Evolutionary conservation across 2,329 filamentous ascomycete species (phyloP).

Genomic region (Emergomyces orientalis): DNA sequence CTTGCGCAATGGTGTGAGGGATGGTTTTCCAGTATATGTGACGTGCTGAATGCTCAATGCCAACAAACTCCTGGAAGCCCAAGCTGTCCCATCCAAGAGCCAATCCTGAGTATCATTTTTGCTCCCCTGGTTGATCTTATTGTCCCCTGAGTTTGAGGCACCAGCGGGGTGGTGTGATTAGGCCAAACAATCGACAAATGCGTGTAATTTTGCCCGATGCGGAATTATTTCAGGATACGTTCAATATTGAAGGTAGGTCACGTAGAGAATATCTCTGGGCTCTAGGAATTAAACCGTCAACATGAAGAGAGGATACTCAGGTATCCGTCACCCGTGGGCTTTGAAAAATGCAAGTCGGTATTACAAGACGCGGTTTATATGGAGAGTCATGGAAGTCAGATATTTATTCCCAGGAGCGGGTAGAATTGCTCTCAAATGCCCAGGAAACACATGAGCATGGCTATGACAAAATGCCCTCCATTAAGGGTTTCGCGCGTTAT

Average conservation of each 20-base stretch:
- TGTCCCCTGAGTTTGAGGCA: not conserved
- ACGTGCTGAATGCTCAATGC: not conserved
- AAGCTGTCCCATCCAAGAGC: not conserved
- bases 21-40: not conserved
- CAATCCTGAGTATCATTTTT: not conserved
- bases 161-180: not conserved
- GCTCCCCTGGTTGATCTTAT: not conserved
- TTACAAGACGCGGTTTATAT: too few relatives aligned
- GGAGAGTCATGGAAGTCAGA: too few relatives aligned
- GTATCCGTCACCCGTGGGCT: too few relatives aligned
- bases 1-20: not conserved
- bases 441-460: too few relatives aligned
- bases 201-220: not conserved
- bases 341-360: too few relatives aligned
- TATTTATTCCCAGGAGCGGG: too few relatives aligned
- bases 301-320: too few relatives aligned
- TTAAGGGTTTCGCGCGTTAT: too few relatives aligned
- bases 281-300: too few relatives aligned
- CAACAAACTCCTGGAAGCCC: not conserved
- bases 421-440: too few relatives aligned
- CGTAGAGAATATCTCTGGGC: too few relatives aligned
- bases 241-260: not conserved
- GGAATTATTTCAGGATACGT: not conserved
- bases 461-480: too few relatives aligned
- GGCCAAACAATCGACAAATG: not conserved